Conservation (phyloP, 495 filamentous ascomycete genomes). For the Apodospora peruviana region DNA sequence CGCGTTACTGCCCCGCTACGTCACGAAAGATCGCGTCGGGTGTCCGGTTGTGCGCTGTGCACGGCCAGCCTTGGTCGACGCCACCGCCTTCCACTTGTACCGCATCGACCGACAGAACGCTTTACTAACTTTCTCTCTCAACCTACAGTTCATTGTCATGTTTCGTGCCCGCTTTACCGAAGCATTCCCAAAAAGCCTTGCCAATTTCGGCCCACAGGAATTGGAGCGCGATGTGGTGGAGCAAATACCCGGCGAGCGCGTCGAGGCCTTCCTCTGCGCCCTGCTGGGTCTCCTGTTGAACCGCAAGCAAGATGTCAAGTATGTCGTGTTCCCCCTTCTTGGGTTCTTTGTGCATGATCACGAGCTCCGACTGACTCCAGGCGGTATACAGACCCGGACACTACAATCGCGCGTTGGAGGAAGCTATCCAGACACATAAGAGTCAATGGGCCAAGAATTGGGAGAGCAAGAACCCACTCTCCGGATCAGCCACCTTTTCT, state of each 20-base stretch:
- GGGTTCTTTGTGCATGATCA: neutral
- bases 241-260: slow-evolving; percentile 68
- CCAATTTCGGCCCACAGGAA: slow-evolving; percentile 91
- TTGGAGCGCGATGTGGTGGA: slow-evolving; percentile 82
- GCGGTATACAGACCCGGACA: slow-evolving; percentile 60
- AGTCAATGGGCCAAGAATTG: slow-evolving; percentile 86
- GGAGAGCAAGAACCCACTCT: slow-evolving; percentile 79
- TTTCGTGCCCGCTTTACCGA: slow-evolving; percentile 91
- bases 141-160: slow-evolving; percentile 86
- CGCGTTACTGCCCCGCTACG: slow-evolving; percentile 22
- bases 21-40: slow-evolving; percentile 38
- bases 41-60: neutral
- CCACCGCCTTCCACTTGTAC: neutral
- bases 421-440: slow-evolving; percentile 80
- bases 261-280: slow-evolving; percentile 85
- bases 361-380: slow-evolving; percentile 12
- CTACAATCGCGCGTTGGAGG: slow-evolving; percentile 87
- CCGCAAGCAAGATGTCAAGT: slow-evolving; percentile 98
- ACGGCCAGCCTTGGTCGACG: neutral
- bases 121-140: slow-evolving; percentile 21
- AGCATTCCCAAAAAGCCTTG: slow-evolving; percentile 75
- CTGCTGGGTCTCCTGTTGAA: slow-evolving; percentile 84
- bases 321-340: slow-evolving; percentile 37
- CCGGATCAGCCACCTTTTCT: slow-evolving; percentile 70
- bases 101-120: slow-evolving; percentile 11